Base-by-base conservation (phyloP, 1,139 yeast species). In the Debaryomycetaceae sp. region DNA sequence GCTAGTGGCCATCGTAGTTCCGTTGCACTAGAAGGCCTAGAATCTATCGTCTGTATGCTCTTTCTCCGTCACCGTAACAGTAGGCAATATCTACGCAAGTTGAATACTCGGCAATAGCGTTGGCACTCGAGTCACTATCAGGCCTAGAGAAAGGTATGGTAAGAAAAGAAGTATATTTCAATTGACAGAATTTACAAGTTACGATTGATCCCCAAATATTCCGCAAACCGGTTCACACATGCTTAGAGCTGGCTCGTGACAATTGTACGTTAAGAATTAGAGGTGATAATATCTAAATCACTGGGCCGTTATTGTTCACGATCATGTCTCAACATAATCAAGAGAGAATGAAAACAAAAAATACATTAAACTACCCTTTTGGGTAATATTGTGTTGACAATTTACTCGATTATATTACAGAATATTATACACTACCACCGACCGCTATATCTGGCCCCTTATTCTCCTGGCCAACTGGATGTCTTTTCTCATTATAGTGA, bases 401-500 rank as follows among this genome's bases (percentile, higher is more conserved):
- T 22, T 43, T 43, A 36, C 45, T 37, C 35, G 14, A 38, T 42
- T 38, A 35, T 34, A 20, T 22, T 27, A 36, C 8, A 9, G 8
- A 6, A 22, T 20, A 36, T 14, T 36, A 24, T 22, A 36, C 27
- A 35, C 27, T n/a, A n/a, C 23, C 33, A 39, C 20, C n/a, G 29
- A 24, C 31, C n/a, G 17, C 40, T 43, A 60, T 43, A 59, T 53
- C 45, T 65, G 69, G 17, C 97, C 97, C 52, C 97, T 75, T 42
- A 91, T 83, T 59, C 97, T 75, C 62, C 97, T 76, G 1, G 97
- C 98, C 54, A 91, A 72, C 57, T 89, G 96, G 52, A 91, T 84
- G 61, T 91, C 98, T 62, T 87, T 88, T 58, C 87, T 91, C 96
- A 89, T 89, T 24, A 91, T 87, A 0, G 98, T 91, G 20, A 91